Base-by-base conservation (phyloP, 2,329 filamentous ascomycete genomes). In the Epichloe uncinata region DNA sequence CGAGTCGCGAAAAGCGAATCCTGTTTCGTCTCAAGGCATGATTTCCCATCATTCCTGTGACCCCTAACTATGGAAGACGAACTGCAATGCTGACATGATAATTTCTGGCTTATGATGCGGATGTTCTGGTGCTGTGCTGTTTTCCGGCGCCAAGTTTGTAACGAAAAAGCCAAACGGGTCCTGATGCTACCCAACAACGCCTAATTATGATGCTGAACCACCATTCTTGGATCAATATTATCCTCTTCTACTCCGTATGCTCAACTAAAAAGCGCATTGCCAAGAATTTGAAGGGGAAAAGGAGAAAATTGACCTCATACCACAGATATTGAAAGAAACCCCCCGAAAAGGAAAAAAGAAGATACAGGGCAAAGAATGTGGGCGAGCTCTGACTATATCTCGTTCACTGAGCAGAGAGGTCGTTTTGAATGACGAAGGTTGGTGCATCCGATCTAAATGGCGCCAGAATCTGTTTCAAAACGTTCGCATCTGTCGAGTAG, bases 401-500 rank as follows among this genome's bases (percentile, higher is more conserved):
- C 30, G 12, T n/a, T 22, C 12, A 42, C 7, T n/a, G 12, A 16
- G 26, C 16, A 42, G 33, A 11, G 15, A 15, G 33, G 13, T 45
- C 45, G 3, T 18, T 40, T n/a, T 22, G 33, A 13, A 40, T 22
- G 15, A 26, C 35, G 13, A 49, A 36, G 30, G 49, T 18, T 8
- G 50, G 38, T 9, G 30, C 4, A 7, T 49, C 48, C 22, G 34
- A 41, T 38, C 45, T 53, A 36, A 45, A 55, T 15, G 51, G 45
- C 4, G 44, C 48, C 35, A 57, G 18, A 22, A 53, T 34, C 5
- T 44, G 18, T 33, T 55, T 50, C 26, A 57, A 40, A 8, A 45
- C 35, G 38, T 16, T 42, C 36, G 56, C 50, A 40, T 61, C 55
- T 16, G 50, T 49, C 38, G 55, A 53, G 42, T 59, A 56, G 26